A percentile compares a stretch with the other conserved stretches of the same genome.
phyloP scores from a whole-genome alignment of 176 grass and related monocot genomes.

The Avena atlantica region DNA sequence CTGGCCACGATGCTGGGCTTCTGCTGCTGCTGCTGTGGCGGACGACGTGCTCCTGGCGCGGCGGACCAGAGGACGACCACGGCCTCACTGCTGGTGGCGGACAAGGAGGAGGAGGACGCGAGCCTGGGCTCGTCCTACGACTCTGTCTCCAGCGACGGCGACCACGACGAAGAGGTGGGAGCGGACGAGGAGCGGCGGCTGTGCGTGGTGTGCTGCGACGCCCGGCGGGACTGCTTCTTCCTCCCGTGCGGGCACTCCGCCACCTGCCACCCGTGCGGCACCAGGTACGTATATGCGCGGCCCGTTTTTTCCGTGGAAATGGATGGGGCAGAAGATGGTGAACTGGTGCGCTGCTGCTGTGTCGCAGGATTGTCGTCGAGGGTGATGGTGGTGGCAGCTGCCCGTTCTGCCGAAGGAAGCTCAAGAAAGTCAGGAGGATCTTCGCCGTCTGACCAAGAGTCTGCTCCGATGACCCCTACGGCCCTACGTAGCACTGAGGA shows the following conservation, averaged over 20 bases:
- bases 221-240: slow-evolving; percentile 71
- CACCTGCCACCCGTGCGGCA: slow-evolving; percentile 70
- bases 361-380: slow-evolving; percentile 58
- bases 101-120: slow-evolving; percentile 56
- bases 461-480: too few species aligned
- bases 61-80: neutral
- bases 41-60: neutral
- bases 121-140: slow-evolving; percentile 90
- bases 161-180: slow-evolving; percentile 49
- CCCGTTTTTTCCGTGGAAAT: neutral
- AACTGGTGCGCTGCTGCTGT: neutral
- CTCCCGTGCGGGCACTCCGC: slow-evolving; percentile 75
- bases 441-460: slow-evolving; percentile 49
- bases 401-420: slow-evolving; percentile 71
- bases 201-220: slow-evolving; percentile 65
- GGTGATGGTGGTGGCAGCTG: slow-evolving; percentile 55
- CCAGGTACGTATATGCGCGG: slow-evolving; percentile 37
- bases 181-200: slow-evolving; percentile 27
- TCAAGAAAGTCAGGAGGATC: slow-evolving; percentile 84
- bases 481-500: too few species aligned
- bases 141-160: slow-evolving; percentile 70
- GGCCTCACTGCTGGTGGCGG: slow-evolving; percentile 27
- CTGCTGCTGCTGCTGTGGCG: neutral
- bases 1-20: slow-evolving; percentile 37
- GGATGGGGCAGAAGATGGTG: neutral